Evolutionary conservation across 345 rosid species (phyloP), one percentile per base, ranked within the genome.

Genomic region (Laguncularia racemosa): DNA sequence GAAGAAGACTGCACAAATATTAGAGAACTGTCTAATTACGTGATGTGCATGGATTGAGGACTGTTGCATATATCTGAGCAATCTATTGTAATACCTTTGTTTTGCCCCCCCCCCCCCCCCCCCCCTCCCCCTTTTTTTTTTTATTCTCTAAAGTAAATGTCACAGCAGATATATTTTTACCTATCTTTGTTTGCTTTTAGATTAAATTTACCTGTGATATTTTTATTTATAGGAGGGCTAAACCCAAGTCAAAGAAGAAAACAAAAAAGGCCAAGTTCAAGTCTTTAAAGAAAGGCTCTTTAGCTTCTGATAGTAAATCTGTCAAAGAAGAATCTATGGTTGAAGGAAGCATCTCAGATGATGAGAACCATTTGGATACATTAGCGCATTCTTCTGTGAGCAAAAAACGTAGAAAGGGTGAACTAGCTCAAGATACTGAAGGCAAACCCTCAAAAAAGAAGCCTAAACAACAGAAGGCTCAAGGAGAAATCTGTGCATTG

Each of bases 251-350:
- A 66, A 95, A 85, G 83, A 95, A 90, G 78, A 95, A 82, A 77
- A 64, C 78, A 15, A 95, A 88, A 81, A 95, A 95, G 78, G 79
- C 96, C 44, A 95, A 88, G 76, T 90, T 77, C 72, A 95, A 86
- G 67, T 95, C 96, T 63, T 75, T 90, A 64, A 90, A 88, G 80
- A 95, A 86, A 68, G 93, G 89, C 65, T 76, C 96, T 50, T 67
- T 90, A 52, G 62, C 81, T 80, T 80, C 87, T 64, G 93, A 78
- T 63, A 46, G 71, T 56, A 84, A 80, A 72, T 73, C 67, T 48
- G 75, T 72, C 55, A 84, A 85, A 77, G 68, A 70, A 65, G 84
- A 79, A 58, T 53, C 66, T 53, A 67, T 72, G 21, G 54, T 53
- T 18, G 87, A 87, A 50, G 66, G 78, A 60, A 65, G 66, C 71